Evolutionary conservation across 2,329 filamentous ascomycete species (phyloP), one percentile per base, ranked within the genome.

Genomic region (Trichoderma endophyticum): DNA sequence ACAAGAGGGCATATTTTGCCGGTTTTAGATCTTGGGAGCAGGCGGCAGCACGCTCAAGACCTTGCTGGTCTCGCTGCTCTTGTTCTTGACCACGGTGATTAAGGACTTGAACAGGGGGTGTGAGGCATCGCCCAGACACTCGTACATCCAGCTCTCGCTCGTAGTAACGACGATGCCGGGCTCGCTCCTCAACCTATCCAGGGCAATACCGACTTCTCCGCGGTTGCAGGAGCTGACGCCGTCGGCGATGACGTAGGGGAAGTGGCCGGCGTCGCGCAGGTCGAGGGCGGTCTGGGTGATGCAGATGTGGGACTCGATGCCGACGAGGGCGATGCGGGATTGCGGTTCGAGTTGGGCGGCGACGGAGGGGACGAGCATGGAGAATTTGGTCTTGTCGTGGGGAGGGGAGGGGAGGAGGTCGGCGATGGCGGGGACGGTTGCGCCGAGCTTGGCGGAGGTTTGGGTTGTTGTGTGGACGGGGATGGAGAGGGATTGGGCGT

Each of bases 221-320:
- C 85, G 83, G 83, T 98, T 97, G 80, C 93, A 94, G 82, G 92
- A 95, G 78, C 92, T 95, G 56, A 98, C 95, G 36, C 90, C 95
- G 81, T 98, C 95, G 67, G 94, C 93, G 36, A 98, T 85, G 51
- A 98, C 85, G 81, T 97, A 97, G 7, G 98, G 95, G 68, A 86
- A 85, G 81, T 97, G 93, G 1, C 94, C 94, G 1, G 87, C 86
- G 26, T 85, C 84, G 57, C 96, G 84, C 63, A 97, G 84, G 83
- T 98, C 95, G 56, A 98, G 86, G 18, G 93, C 90, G 56, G 95
- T 98, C 86, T 98, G 95, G 73, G 93, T 95, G 34, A 98, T 90
- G 85, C 95, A 98, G 80, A 98, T 96, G 83, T 98, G 95, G 54
- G 90, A 89, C 83, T 98, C 95, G 79, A 98, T 97, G 48, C 95